Conservation (phyloP, 140 eudicot genomes). For the Bidens hawaiensis region DNA sequence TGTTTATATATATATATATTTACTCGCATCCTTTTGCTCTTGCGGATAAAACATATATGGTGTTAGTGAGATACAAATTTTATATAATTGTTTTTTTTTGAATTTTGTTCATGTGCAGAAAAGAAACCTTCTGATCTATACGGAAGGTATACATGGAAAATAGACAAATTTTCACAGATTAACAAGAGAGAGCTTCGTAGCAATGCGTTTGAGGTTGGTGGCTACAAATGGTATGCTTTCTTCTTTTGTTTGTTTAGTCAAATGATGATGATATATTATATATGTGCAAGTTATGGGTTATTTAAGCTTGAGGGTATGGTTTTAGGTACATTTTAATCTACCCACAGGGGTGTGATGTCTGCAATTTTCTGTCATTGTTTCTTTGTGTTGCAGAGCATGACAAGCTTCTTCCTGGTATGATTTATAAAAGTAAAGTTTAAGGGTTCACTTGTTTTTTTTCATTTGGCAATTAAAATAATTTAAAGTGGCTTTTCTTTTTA, state of each 20-base stretch:
- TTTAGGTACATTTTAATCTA: constrained; percentile 81
- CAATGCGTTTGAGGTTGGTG: constrained; percentile 64
- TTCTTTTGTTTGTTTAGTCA: background rate
- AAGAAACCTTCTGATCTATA: constrained; percentile 57
- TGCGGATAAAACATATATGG: background rate
- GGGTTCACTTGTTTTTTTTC: background rate
- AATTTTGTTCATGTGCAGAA: constrained; percentile 32
- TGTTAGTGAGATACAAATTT: background rate
- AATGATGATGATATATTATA: background rate
- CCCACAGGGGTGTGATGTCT: constrained; percentile 93
- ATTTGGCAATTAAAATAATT: too few relatives aligned
- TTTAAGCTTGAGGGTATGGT: background rate
- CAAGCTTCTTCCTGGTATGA: constrained; percentile 83
- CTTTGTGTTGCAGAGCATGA: constrained; percentile 89
- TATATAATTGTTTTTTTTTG: background rate
- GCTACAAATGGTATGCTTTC: constrained; percentile 64
- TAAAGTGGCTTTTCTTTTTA: too few relatives aligned
- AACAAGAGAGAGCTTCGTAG: constrained; percentile 83
- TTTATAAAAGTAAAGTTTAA: background rate
- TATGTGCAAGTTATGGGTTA: background rate
- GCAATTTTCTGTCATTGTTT: constrained; percentile 81
- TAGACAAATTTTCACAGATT: constrained; percentile 62
- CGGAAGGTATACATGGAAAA: constrained; percentile 76
- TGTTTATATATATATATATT: too few relatives aligned
- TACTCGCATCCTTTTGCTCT: background rate